Evolutionary conservation across 441 rosid genomes (phyloP).

Genomic region (Erysimum pusillum): DNA sequence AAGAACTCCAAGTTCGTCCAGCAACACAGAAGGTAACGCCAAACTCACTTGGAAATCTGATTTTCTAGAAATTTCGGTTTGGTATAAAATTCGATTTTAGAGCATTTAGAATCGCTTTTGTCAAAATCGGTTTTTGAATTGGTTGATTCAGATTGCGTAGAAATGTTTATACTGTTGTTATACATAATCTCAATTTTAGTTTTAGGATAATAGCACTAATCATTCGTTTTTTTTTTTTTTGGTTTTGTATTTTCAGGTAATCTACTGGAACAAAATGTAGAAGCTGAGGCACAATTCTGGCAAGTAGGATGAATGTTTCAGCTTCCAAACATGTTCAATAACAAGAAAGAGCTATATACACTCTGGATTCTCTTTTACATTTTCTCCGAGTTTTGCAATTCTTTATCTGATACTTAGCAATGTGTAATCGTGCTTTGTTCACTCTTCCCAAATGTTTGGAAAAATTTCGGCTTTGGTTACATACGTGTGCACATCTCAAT

Average conservation of each 20-base stretch:
- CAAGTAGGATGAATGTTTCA: not conserved
- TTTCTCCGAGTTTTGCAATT: not conserved
- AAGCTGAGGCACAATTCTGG: constrained; percentile 2
- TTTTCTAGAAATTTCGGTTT: not conserved
- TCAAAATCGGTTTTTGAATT: too few relatives aligned
- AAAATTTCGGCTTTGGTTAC: not conserved
- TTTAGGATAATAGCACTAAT: too few relatives aligned
- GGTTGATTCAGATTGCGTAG: too few relatives aligned
- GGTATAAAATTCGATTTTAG: not conserved
- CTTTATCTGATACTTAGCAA: not conserved
- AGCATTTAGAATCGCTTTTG: not conserved
- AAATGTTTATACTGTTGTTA: too few relatives aligned
- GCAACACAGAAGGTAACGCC: constrained; percentile 65
- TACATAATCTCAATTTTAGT: too few relatives aligned
- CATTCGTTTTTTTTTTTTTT: too few relatives aligned
- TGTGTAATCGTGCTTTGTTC: constrained; percentile 5
- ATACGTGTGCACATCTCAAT: not conserved
- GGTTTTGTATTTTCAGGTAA: constrained; percentile 30
- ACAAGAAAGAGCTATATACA: constrained; percentile 30
- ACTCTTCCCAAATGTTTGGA: constrained; percentile 1
- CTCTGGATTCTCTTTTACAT: constrained; percentile 14
- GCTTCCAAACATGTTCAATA: not conserved
- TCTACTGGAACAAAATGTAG: not conserved
- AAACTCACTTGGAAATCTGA: too few relatives aligned
- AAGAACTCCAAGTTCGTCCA: constrained; percentile 81